phyloP scores from a whole-genome alignment of 306 rosid genomes.

The Acmispon strigosus region DNA sequence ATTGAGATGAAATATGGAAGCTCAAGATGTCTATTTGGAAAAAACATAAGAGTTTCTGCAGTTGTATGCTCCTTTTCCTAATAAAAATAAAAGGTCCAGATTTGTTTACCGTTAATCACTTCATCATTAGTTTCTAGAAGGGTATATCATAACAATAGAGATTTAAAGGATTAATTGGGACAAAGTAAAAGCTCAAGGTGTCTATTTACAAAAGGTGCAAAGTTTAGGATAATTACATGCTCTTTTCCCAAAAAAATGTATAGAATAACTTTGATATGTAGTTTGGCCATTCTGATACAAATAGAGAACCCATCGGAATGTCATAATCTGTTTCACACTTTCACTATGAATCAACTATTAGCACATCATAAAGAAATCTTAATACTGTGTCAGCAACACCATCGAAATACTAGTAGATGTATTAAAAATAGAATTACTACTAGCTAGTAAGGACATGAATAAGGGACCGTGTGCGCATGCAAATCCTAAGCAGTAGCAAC shows the following conservation, averaged over 20 bases:
- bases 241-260: too few relatives aligned
- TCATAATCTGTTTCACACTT: not conserved
- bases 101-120: too few relatives aligned
- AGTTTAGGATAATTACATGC: too few relatives aligned
- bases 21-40: not conserved
- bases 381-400: not conserved
- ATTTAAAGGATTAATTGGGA: too few relatives aligned
- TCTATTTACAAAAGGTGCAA: too few relatives aligned
- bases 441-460: slow-evolving; percentile 1
- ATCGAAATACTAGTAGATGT: not conserved
- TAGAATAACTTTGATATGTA: not conserved
- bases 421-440: not conserved
- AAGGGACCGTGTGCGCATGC: slow-evolving; percentile 10
- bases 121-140: too few relatives aligned
- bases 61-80: too few relatives aligned
- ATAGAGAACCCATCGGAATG: not conserved
- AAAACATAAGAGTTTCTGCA: too few relatives aligned
- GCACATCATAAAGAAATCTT: not conserved
- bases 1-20: too few relatives aligned
- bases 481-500: not conserved
- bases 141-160: too few relatives aligned
- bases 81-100: too few relatives aligned
- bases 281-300: not conserved
- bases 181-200: too few relatives aligned
- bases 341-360: not conserved